phyloP scores from a whole-genome alignment of 2,329 filamentous ascomycete genomes.

The Clarireedia monteithiana region DNA sequence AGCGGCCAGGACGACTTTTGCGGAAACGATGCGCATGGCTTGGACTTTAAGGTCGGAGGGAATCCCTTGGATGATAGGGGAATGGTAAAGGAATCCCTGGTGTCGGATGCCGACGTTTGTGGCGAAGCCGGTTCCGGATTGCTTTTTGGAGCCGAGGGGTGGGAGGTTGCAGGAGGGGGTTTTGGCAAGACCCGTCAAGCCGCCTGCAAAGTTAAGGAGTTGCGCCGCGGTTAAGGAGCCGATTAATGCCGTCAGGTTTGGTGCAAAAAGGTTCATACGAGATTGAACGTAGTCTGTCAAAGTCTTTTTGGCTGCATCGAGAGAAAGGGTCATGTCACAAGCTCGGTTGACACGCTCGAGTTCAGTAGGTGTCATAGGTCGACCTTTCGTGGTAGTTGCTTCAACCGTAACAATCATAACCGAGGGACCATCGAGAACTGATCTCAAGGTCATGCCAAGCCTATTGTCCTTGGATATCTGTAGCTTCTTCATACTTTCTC shows the following conservation, averaged over 20 bases:
- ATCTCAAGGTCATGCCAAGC: slow-evolving; percentile 65
- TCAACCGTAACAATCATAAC: slow-evolving; percentile 96
- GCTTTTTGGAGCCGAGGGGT: slow-evolving; percentile 84
- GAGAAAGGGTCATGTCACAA: slow-evolving; percentile 79
- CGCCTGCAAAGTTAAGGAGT: slow-evolving; percentile 90
- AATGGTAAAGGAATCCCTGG: slow-evolving; percentile 90
- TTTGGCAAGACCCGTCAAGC: slow-evolving; percentile 80
- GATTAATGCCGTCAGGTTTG: slow-evolving; percentile 84
- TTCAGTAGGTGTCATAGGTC: slow-evolving; percentile 67
- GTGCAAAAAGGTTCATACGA: slow-evolving; percentile 92
- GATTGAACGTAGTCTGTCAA: slow-evolving; percentile 94
- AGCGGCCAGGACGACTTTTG: slow-evolving; percentile 88
- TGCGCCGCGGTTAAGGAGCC: slow-evolving; percentile 91
- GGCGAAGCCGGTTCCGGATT: slow-evolving; percentile 70
- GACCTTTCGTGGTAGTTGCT: slow-evolving; percentile 80
- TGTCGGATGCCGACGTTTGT: slow-evolving; percentile 88
- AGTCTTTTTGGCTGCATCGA: slow-evolving; percentile 79
- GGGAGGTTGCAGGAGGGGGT: slow-evolving; percentile 90
- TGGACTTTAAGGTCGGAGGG: slow-evolving; percentile 84
- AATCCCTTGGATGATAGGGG: slow-evolving; percentile 78
- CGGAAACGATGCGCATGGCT: slow-evolving; percentile 89
- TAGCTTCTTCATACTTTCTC: slow-evolving; percentile 69
- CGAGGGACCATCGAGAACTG: slow-evolving; percentile 78
- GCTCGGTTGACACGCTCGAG: slow-evolving; percentile 66
- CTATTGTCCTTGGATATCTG: slow-evolving; percentile 72